phyloP scores from a whole-genome alignment of 2,329 filamentous ascomycete genomes.

The Oidium heveae region DNA sequence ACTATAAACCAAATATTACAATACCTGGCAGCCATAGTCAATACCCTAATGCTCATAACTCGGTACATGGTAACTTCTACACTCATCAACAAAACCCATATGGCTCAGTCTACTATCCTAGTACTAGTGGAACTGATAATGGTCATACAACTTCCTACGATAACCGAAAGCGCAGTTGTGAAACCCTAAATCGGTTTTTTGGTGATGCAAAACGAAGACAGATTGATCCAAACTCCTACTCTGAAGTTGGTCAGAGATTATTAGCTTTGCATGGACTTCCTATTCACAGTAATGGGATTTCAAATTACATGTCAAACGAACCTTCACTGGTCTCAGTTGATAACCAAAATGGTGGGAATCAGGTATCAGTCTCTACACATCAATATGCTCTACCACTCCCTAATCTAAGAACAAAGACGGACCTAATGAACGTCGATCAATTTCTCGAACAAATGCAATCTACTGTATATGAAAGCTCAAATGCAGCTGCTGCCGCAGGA shows the following conservation, averaged over 20 bases:
- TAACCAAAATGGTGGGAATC: slow-evolving; percentile 16
- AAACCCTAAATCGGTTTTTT: slow-evolving; percentile 84
- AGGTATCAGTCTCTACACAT: slow-evolving; percentile 42
- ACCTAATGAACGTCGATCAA: slow-evolving; percentile 79
- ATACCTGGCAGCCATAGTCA: slow-evolving; percentile 28
- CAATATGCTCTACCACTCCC: slow-evolving; percentile 70
- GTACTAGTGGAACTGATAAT: slow-evolving; percentile 37
- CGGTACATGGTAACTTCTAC: slow-evolving; percentile 24
- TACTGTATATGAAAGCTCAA: slow-evolving; percentile 84
- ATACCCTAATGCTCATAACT: slow-evolving; percentile 27
- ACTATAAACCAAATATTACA: slow-evolving; percentile 34
- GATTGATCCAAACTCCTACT: slow-evolving; percentile 72
- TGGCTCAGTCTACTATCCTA: slow-evolving; percentile 59
- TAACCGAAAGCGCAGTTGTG: slow-evolving; percentile 59
- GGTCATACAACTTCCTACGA: slow-evolving; percentile 39
- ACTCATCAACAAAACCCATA: slow-evolving; percentile 28
- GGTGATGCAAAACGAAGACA: slow-evolving; percentile 76
- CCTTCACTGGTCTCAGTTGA: slow-evolving; percentile 30
- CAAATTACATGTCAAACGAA: slow-evolving; percentile 29
- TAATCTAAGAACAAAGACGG: slow-evolving; percentile 76
- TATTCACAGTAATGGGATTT: slow-evolving; percentile 27
- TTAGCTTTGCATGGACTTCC: slow-evolving; percentile 52
- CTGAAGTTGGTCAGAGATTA: slow-evolving; percentile 72
- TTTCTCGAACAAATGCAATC: slow-evolving; percentile 90
- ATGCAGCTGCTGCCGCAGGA: slow-evolving; percentile 52